A percentile compares a stretch with the other conserved stretches of the same genome.
Conservation (phyloP, 1,284 basidiomycete species). For the Takashimella koratensis region DNA sequence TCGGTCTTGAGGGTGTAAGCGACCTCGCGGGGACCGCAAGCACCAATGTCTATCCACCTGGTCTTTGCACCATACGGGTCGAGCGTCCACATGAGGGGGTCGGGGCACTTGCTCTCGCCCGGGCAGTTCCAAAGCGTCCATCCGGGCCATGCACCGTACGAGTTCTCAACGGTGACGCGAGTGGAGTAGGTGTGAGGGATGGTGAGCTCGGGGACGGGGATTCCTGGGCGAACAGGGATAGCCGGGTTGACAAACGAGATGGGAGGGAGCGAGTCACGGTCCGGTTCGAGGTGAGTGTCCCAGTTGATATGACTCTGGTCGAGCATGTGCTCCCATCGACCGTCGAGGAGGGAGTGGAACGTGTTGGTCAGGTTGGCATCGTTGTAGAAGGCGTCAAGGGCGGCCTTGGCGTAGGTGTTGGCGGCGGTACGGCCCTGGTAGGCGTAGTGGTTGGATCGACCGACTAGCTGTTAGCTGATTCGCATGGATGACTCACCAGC, state of each 20-base stretch:
- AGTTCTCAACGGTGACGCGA: conserved; percentile 62
- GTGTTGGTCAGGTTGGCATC: conserved; percentile 45
- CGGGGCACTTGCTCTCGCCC: conserved; percentile 53
- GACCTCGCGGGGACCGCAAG: conserved; percentile 61
- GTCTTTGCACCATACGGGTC: conserved; percentile 57
- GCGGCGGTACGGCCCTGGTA: conserved; percentile 63
- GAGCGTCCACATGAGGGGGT: conserved; percentile 53
- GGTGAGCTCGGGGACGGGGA: conserved; percentile 53
- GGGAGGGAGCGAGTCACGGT: conserved; percentile 53
- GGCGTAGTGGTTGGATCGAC: conserved; percentile 59
- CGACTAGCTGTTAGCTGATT: conserved; percentile 12
- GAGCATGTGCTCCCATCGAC: conserved; percentile 58
- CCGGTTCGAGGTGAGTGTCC: conserved; percentile 64
- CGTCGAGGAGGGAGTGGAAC: conserved; percentile 60
- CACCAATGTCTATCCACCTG: conserved; percentile 60
- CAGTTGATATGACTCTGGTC: conserved; percentile 54
- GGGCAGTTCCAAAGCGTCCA: conserved; percentile 48
- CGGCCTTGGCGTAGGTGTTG: conserved; percentile 58
- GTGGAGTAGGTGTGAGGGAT: conserved; percentile 43
- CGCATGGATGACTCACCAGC: conserved; percentile 51
- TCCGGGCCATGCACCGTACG: conserved; percentile 49
- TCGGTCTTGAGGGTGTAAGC: conserved; percentile 57
- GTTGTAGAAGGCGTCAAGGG: conserved; percentile 48
- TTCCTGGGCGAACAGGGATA: conserved; percentile 15
- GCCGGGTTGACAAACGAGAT: conserved; percentile 25